Conservation (phyloP, 495 filamentous ascomycete species). For the Immersiella caudata region DNA sequence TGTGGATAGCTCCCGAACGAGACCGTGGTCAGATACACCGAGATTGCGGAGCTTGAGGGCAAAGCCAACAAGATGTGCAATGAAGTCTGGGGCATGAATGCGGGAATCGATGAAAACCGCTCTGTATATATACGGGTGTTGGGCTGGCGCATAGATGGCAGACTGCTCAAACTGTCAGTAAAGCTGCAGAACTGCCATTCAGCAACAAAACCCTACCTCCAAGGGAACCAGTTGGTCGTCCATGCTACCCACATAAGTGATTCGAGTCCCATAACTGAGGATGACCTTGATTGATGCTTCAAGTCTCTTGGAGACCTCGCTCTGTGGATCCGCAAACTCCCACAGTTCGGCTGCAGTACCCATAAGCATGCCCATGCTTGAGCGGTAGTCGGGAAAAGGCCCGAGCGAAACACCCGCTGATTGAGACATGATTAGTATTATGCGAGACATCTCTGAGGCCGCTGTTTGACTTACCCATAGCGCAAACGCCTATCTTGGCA, state of each 20-base stretch:
- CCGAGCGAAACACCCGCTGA: slow-evolving; percentile 88
- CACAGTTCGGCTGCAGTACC: slow-evolving; percentile 90
- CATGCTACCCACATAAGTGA: slow-evolving; percentile 87
- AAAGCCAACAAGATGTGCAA: slow-evolving; percentile 91
- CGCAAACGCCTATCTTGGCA: slow-evolving; percentile 76
- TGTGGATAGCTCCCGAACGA: slow-evolving; percentile 85
- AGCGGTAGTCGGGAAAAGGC: slow-evolving; percentile 85
- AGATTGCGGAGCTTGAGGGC: slow-evolving; percentile 90
- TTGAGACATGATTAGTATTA: slow-evolving; percentile 13
- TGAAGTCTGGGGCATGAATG: slow-evolving; percentile 89
- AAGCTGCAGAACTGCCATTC: slow-evolving; percentile 16
- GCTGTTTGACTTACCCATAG: slow-evolving; percentile 66
- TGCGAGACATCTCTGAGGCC: background rate
- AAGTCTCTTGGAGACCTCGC: slow-evolving; percentile 80
- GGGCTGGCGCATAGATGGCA: slow-evolving; percentile 77
- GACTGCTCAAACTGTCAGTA: slow-evolving; percentile 55
- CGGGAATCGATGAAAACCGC: slow-evolving; percentile 94
- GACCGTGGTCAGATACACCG: slow-evolving; percentile 87
- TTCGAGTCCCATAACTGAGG: slow-evolving; percentile 75
- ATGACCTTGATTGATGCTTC: slow-evolving; percentile 70
- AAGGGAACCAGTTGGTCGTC: slow-evolving; percentile 95
- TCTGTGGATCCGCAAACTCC: slow-evolving; percentile 80
- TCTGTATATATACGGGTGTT: slow-evolving; percentile 89
- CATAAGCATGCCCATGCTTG: slow-evolving; percentile 72
- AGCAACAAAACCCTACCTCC: slow-evolving; percentile 60